Evolutionary conservation across 1,284 basidiomycete genomes (phyloP).

Genomic region (Cryptococcus amylolentus): DNA sequence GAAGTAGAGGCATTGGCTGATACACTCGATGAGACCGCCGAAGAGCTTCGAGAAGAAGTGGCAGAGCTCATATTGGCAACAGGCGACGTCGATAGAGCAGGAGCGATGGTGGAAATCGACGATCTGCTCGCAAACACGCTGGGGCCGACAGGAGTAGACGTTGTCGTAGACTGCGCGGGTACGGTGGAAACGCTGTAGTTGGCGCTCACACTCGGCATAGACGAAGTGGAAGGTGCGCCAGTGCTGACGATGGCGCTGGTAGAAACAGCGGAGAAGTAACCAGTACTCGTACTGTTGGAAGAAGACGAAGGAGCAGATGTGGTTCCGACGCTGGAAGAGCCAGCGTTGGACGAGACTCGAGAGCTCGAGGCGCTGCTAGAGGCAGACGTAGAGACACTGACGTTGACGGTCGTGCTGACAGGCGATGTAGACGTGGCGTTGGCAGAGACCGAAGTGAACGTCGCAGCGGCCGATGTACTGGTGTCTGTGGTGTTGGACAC

Average conservation of each 20-base stretch:
- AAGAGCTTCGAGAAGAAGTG: too few species aligned
- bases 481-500: not conserved
- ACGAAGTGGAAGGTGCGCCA: not conserved
- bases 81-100: too few species aligned
- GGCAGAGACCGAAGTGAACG: not conserved
- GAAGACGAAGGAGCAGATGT: not conserved
- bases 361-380: not conserved
- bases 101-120: not conserved
- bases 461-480: not conserved
- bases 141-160: not conserved
- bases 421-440: slow-evolving; percentile 5
- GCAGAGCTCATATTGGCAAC: too few species aligned
- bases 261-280: not conserved
- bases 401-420: slow-evolving; percentile 2
- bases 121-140: not conserved
- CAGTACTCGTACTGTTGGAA: not conserved
- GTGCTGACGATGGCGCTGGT: not conserved
- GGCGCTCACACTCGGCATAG: not conserved
- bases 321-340: slow-evolving; percentile 3
- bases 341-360: slow-evolving; percentile 1
- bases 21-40: too few species aligned
- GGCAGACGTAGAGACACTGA: not conserved
- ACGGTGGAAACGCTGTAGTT: not conserved
- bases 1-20: too few species aligned
- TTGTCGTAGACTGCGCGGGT: not conserved